Evolutionary conservation across 2,329 filamentous ascomycete species (phyloP).

Genomic region (Fusarium sp.): DNA sequence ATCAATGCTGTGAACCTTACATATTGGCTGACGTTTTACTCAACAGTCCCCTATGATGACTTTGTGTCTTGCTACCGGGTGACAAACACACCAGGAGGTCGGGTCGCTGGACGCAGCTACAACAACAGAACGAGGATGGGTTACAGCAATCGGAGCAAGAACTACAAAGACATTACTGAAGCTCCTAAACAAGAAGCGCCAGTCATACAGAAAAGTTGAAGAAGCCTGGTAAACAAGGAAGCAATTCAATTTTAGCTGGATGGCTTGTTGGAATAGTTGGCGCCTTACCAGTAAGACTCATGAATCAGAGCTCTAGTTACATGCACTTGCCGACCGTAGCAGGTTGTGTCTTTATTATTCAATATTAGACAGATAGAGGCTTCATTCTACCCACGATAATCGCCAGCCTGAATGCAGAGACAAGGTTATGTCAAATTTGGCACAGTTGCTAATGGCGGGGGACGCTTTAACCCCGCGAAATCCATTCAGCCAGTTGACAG

Average conservation of each 20-base stretch:
- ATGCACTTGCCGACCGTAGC: neutral
- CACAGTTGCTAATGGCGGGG: slow-evolving; percentile 14
- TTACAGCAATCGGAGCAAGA: neutral
- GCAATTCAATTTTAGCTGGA: neutral
- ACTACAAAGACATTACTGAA: neutral
- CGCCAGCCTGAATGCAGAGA: slow-evolving; percentile 12
- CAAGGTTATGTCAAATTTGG: neutral
- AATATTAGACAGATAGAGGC: neutral
- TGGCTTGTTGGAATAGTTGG: neutral
- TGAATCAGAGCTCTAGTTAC: neutral
- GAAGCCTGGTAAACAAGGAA: neutral
- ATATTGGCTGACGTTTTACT: slow-evolving; percentile 6
- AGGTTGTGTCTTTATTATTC: neutral
- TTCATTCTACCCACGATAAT: slow-evolving; percentile 9
- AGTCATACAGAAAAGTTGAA: neutral
- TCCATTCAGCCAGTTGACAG: slow-evolving; percentile 5
- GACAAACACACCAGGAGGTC: slow-evolving; percentile 68
- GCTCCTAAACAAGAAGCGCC: neutral
- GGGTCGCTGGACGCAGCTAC: slow-evolving; percentile 54
- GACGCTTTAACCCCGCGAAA: slow-evolving; percentile 12
- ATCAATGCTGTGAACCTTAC: neutral
- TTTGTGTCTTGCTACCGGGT: slow-evolving; percentile 81
- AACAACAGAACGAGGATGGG: slow-evolving; percentile 34
- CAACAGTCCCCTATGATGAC: slow-evolving; percentile 79
- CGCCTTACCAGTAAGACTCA: neutral